These are phyloP conservation scores for Neurospora crassa DNA, from an alignment of 2,329 filamentous ascomycete species.

Conservation along the genomic window DNA sequence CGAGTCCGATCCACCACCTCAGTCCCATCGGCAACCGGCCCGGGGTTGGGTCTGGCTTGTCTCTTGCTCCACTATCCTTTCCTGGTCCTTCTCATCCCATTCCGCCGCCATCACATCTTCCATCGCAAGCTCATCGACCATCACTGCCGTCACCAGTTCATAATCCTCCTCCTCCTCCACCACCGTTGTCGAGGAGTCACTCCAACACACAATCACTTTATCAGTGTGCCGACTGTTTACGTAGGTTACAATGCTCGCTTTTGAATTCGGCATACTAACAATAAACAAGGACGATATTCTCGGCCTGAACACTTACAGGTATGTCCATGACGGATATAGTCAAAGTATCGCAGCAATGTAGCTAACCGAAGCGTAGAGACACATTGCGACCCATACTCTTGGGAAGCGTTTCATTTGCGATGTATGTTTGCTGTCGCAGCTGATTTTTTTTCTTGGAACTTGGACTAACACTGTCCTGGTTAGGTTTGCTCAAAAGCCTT, in stretches of 20 bases:
- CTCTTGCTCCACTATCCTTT: conserved; percentile 5
- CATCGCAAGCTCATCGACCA: background rate
- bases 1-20: conserved; percentile 1
- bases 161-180: conserved; percentile 8
- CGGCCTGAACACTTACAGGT: conserved; percentile 43
- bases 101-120: background rate
- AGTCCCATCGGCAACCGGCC: background rate
- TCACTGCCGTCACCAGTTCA: background rate
- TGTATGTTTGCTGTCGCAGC: conserved; percentile 9
- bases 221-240: conserved; percentile 42
- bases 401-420: conserved; percentile 39
- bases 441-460: background rate
- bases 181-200: conserved; percentile 12
- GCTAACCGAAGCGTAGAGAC: conserved; percentile 20
- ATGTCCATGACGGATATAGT: conserved; percentile 3
- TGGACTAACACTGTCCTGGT: conserved; percentile 16
- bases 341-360: background rate
- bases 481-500: conserved; percentile 44
- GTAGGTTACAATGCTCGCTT: conserved; percentile 14
- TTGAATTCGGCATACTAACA: background rate
- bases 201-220: conserved; percentile 24
- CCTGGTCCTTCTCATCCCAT: background rate
- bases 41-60: background rate
- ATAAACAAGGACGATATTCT: conserved; percentile 30
- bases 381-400: conserved; percentile 41